Evolutionary conservation across 148 eudicot genomes (phyloP), one percentile per base, ranked within the genome.

Genomic region (Fagopyrum homotropicum): DNA sequence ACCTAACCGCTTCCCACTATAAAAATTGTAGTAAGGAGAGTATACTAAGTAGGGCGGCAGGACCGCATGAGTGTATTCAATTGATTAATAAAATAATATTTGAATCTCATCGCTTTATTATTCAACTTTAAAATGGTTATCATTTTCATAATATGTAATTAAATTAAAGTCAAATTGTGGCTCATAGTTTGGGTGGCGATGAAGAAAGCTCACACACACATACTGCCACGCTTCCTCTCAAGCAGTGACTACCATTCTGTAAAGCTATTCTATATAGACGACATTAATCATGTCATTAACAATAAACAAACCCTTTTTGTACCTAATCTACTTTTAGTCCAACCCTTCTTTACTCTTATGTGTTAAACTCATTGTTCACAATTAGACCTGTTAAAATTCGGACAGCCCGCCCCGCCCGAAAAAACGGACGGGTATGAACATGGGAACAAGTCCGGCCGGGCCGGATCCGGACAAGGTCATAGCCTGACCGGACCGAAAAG

Each of bases 161-260:
- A 57, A 57, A 19, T 7, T 17, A 17, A 19, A 57, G 22, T 7
- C 30, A 19, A 57, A 22, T 6, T 17, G 30, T 19, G 7, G 30
- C 8, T 57, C 12, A 9, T 61, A 61, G 63, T 29, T 6, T 3
- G 17, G 61, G 61, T 15, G 7, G 16, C 22, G 59, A 55, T 57
- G 5, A 16, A 22, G 63, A 57, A 17, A 8, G 63, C 7, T 9
- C 9, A 22, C 15, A 61, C 43, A 12, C 40, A 61, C 43, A 61
- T 26, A 61, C 9, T 29, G 68, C 68, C 68, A 61, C 68, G 68
- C 68, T 61, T 61, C 68, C 68, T 61, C 68, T 61, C 40, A 10
- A 60, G 40, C 15, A 61, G 64, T 61, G 68, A 26, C 43, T 15
- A 61, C 68, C 43, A 61, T 61, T 61, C 10, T 61, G 68, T 5